These are phyloP conservation scores for Penicillium olsonii DNA, from an alignment of 2,329 filamentous ascomycete species.

Conservation along the genomic window DNA sequence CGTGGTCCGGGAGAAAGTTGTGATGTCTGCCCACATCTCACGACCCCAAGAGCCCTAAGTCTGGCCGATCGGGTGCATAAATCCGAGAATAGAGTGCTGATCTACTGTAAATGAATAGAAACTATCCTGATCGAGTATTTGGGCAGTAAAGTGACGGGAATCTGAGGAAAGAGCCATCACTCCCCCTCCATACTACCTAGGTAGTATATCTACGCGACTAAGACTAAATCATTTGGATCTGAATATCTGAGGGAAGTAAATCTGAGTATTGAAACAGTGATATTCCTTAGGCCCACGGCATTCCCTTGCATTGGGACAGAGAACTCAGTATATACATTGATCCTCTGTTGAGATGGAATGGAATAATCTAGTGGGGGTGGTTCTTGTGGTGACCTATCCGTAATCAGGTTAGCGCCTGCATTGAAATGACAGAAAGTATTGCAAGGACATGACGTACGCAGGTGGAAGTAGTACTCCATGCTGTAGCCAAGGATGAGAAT, in stretches of 20 bases:
- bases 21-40: constrained; percentile 25
- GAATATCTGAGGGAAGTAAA: background rate
- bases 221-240: background rate
- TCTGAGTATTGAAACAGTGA: constrained; percentile 23
- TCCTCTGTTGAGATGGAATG: constrained; percentile 25
- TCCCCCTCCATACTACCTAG: background rate
- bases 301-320: constrained; percentile 33
- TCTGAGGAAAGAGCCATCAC: constrained; percentile 1
- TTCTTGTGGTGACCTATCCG: constrained; percentile 97
- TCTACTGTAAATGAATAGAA: too few relatives aligned
- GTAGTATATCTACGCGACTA: background rate
- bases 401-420: constrained; percentile 9
- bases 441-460: constrained; percentile 70
- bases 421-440: background rate
- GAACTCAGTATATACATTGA: constrained; percentile 44
- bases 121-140: too few relatives aligned
- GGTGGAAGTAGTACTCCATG: constrained; percentile 99
- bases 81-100: background rate
- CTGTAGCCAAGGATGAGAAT: constrained; percentile 84
- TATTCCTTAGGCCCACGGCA: constrained; percentile 29
- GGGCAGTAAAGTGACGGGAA: background rate
- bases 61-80: background rate
- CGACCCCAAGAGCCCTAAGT: background rate
- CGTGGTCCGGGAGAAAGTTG: constrained; percentile 26
- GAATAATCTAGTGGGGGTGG: constrained; percentile 80